Evolutionary conservation across 169 alveolate species (phyloP), one percentile per base, ranked within the genome.

Genomic region (Plasmodium gonderi): DNA sequence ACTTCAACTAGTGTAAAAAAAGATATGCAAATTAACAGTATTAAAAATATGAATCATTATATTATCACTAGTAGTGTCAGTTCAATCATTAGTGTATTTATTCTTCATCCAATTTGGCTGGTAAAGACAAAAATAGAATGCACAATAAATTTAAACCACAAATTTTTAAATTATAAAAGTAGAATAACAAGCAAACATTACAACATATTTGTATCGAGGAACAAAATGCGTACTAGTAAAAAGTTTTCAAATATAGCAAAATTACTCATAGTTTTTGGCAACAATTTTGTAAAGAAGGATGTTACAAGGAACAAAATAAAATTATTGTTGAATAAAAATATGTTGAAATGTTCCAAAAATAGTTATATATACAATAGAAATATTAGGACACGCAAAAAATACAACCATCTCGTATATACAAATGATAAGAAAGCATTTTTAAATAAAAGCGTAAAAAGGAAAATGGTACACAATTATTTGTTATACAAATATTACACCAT

Each of bases 81-180:
- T 67, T 87, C 93, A 40, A 49, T 87, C 29, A 75, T 87, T 54
- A 76, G 93, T 40, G 89, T 60, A 6, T 47, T 54, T 29, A 74
- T 87, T 54, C 93, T 49, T 60, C 93, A 87, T 14, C 93, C 93
- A 9, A 20, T 87, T 26, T 87, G 93, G 93, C 74, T 87, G 20
- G 23, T 87, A 23, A 87, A 87, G 23, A 87, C 93, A 23, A 87
- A 87, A 64, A 87, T 87, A 54, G 93, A 87, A 78, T 51, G 93
- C 79, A 87, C 93, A 60, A 87, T 87, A 75, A 87, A 87, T 74
- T 87, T 87, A 75, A 87, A 87, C 79, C 68, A 87, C 33, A 87
- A 87, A 60, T 74, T 49, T 87, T 51, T 87, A 87, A 87, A 87
- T 45, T 87, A 87, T 67, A 87, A 87, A 60, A 76, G 54, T n/a